These are phyloP conservation scores for Ogataea methanolica DNA, from an alignment of 805 yeast species.

Conservation along the genomic window DNA sequence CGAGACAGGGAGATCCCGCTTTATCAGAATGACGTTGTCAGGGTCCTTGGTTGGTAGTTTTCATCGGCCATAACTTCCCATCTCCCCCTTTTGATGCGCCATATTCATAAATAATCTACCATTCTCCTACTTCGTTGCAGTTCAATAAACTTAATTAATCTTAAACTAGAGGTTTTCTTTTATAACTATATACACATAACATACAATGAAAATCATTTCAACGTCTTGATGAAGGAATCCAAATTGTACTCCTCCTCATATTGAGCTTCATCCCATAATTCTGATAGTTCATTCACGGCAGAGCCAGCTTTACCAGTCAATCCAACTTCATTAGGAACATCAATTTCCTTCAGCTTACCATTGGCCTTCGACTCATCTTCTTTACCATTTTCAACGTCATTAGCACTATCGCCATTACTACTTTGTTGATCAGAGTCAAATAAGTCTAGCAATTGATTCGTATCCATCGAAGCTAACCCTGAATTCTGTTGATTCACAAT, in stretches of 20 bases:
- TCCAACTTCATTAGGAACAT: conserved; percentile 59
- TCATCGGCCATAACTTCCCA: no score
- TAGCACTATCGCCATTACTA: conserved; percentile 24
- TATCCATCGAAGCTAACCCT: conserved; percentile 95
- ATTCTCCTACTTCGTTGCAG: no score
- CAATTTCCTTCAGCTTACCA: conserved; percentile 20
- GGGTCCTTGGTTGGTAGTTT: no score
- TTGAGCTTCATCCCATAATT: conserved; percentile 94
- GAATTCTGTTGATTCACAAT: conserved; percentile 95
- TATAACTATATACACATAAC: conserved; percentile 1
- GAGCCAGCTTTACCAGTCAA: conserved; percentile 81
- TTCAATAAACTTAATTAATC: no score
- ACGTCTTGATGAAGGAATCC: conserved; percentile 84
- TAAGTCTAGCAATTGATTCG: conserved; percentile 85
- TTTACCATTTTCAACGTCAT: conserved; percentile 17
- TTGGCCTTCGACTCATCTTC: conserved; percentile 12
- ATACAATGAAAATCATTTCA: conserved; percentile 24
- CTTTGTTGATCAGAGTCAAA: conserved; percentile 65
- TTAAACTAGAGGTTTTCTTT: no score
- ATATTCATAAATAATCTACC: no score
- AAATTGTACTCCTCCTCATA: conserved; percentile 96
- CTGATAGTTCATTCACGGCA: conserved; percentile 84
- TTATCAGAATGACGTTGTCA: no score
- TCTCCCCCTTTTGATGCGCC: no score
- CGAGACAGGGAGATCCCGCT: no score